Base-by-base conservation (phyloP, 2,329 filamentous ascomycete species). In the Venturia pyrina region DNA sequence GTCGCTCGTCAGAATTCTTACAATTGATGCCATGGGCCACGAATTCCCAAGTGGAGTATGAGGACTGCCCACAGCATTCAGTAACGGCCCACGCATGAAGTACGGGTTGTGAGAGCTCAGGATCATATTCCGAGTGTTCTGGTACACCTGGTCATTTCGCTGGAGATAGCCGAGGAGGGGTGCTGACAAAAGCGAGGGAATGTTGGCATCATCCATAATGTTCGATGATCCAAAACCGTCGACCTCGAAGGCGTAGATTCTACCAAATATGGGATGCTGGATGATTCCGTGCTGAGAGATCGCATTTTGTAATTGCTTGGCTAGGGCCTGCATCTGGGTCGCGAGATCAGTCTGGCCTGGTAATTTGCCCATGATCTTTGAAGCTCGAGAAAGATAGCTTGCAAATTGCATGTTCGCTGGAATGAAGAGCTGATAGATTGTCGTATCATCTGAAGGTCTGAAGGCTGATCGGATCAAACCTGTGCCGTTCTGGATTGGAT, bases 151-250 rank as follows among this genome's bases (percentile, higher is more conserved):
- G 50, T 81, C 76, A 37, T 76, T 70, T 28, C 61, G 67, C 53
- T 78, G 71, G 0, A 78, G 69, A 66, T 86, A 89, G 10, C 85
- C 84, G 64, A 88, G 77, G 70, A 89, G 85, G 0, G 87, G 87
- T 32, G 87, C 81, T 1, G 85, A 84, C 50, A 90, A 80, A 3
- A 90, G 80, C 15, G 83, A 87, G 0, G 88, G 87, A 62, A 90
- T 85, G 68, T 90, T 90, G 41, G 87, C 87, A 67, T 90, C 87
- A 70, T 90, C 88, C 87, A 89, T 89, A 63, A 88, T 79, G 68
- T 84, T 87, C 65, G 74, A 73, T 17, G 72, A 72, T 57, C 76
- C 75, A 69, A 77, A 80, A 28, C 79, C 79, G 67, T 82, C 80
- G 34, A 81, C 74, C 69, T 82, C 80, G 67, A 76, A 82, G 17